Base-by-base conservation (phyloP, 2,329 filamentous ascomycete species). In the Trichoderma oligosporum region DNA sequence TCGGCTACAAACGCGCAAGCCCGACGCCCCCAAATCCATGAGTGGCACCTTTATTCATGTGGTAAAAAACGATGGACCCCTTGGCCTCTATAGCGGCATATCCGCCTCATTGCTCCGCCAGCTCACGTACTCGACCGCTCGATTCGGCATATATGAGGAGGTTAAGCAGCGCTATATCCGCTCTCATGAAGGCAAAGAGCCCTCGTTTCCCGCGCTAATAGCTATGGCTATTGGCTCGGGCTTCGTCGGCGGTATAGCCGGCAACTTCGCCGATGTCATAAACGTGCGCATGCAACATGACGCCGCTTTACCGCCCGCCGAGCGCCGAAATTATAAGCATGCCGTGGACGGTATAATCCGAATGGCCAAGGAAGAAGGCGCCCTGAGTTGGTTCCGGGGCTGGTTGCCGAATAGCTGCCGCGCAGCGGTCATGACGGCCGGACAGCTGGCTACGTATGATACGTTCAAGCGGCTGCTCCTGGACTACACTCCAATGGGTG, bases 251-350 rank as follows among this genome's bases (percentile, higher is more conserved):
- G 94, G 94, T 48, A 76, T 97, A 45, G 89, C 87, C 5, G 94
- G 94, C 63, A 99, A 97, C 75, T 91, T 92, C 2, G 93, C 92
- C 63, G 94, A 99, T 71, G 91, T 99, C 31, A 80, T 97, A 67
- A 99, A 99, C 74, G 94, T 99, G 48, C 90, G 94, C 63, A 99
- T 99, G 94, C 94, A 99, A 76, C 90, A 96, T 74, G 94, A 87
- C 68, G 86, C 89, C 2, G 85, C 91, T 0, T 83, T 97, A 1
- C 88, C 91, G 0, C 67, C 75, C 1, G 80, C 81, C 4, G 78
- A 95, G 67, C 85, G 90, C 46, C 83, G 93, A 57, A 94, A 96
- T 73, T 99, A 99, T 76, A 87, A 85, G 62, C 83, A 97, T 71
- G 94, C 92, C 3, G 72, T 97, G 46, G 87, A 97, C 69, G 94